A percentile compares a stretch with the other conserved stretches of the same genome.
Conservation (phyloP, 2,329 filamentous ascomycete species). For the Pseudocercospora eumusae region DNA sequence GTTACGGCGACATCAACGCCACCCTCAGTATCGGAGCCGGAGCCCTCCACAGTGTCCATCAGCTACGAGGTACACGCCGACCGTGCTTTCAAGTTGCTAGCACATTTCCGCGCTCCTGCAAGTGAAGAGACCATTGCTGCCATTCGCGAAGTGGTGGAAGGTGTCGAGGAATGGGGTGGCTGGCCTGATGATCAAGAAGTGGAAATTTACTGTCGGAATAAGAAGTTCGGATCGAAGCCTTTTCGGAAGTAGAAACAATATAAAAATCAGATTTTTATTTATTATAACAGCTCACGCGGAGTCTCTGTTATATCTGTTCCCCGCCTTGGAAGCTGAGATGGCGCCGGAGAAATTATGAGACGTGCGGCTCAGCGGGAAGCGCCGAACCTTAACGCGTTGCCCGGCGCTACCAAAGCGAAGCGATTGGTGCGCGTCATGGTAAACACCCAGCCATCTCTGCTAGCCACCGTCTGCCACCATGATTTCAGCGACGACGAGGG, state of each 20-base stretch:
- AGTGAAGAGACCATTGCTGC: constrained; percentile 22
- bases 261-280: too few species aligned
- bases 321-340: too few species aligned
- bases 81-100: constrained; percentile 9
- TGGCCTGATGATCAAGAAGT: constrained; percentile 50
- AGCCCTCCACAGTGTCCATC: neutral
- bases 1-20: neutral
- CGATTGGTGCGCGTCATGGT: neutral
- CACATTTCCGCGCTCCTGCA: constrained; percentile 25
- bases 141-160: constrained; percentile 35
- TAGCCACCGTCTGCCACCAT: neutral
- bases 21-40: neutral
- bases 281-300: too few species aligned
- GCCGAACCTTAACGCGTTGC: neutral
- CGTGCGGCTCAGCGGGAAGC: too few species aligned
- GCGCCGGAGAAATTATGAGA: too few species aligned
- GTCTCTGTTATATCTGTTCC: too few species aligned
- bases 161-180: constrained; percentile 45
- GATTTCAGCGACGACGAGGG: constrained; percentile 6
- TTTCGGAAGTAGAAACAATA: neutral
- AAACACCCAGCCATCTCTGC: neutral
- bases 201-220: constrained; percentile 31
- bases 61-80: neutral
- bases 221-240: constrained; percentile 7
- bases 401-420: neutral